A percentile compares a stretch with the other conserved stretches of the same genome.
Evolutionary conservation across 306 rosid species (phyloP).

Genomic region (Sicyos baderoa): DNA sequence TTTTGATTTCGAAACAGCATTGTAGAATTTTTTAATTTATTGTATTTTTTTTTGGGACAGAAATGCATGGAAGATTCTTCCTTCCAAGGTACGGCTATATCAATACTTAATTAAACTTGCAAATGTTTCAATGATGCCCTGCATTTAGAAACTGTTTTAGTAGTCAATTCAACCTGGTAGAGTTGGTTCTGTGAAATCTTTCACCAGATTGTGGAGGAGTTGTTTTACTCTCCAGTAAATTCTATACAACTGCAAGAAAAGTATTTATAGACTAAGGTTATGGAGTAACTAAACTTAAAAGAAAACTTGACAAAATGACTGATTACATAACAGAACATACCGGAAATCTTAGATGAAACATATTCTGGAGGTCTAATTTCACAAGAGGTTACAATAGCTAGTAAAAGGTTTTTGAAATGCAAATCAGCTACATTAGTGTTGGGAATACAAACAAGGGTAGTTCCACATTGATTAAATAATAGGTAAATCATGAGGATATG

Average conservation of each 20-base stretch:
- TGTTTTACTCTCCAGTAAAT: no score
- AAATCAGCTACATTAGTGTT: not conserved
- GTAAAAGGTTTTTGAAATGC: not conserved
- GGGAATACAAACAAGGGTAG: no score
- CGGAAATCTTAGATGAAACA: not conserved
- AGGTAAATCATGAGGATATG: no score
- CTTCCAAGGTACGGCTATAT: constrained; percentile 58
- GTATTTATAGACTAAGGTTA: not conserved
- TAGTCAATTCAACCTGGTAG: not conserved
- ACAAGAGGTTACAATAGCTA: not conserved
- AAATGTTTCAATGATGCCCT: not conserved
- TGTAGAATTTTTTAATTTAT: constrained; percentile 14
- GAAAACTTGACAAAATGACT: not conserved
- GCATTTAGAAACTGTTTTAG: not conserved
- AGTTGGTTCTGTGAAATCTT: not conserved
- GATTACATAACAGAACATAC: not conserved
- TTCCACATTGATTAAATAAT: no score
- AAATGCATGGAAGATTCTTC: constrained; percentile 81
- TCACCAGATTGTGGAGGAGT: not conserved
- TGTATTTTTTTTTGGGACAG: constrained; percentile 41
- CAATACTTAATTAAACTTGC: not conserved
- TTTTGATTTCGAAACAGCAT: not conserved
- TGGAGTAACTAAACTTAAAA: not conserved
- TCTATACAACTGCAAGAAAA: no score
- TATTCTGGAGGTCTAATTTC: not conserved